Evolutionary conservation across 2,329 filamentous ascomycete genomes (phyloP), one percentile per base, ranked within the genome.

Genomic region (Escovopsis sp.): DNA sequence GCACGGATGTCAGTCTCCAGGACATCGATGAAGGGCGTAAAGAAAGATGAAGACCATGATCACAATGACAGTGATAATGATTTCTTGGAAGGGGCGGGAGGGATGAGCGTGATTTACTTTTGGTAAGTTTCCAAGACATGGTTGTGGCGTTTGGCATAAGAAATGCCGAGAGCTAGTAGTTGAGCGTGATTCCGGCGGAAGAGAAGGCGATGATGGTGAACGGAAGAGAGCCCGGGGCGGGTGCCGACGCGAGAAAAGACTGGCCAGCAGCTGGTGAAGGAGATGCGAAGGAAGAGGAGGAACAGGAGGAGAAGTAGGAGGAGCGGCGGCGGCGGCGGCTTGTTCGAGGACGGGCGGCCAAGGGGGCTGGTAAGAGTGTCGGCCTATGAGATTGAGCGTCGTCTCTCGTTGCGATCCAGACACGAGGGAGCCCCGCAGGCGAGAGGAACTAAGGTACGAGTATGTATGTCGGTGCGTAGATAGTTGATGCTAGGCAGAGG

Each of bases 41-140:
- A 16, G 34, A 5, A 20, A 20, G 11, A 14, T 36, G 34, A 16
- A 7, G 15, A 20, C 6, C 20, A 20, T 20, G 20, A 20, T 20
- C 4, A 20, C 6, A 20, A 33, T 33, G 8, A 14, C 8, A 9
- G 10, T 33, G 32, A 33, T 12, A 35, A 37, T 43, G 43, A 39
- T 20, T 20, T 20, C 20, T 20, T 6, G 6, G 20, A 20, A 20
- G 20, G 20, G 20, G 6, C 24, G 15, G 32, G 37, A 36, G 40
- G 27, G 39, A 43, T 35, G 34, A 9, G 27, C 27, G 27, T 30
- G 40, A 64, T 68, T 48, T 63, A 73, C 70, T 74, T 61, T 74
- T 73, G 53, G 68, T 72, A 45, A 73, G 62, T 58, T 70, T 73
- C 70, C 71, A 72, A 58, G 71, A 74, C 71, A 74, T 74, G 48